Percentiles rank a stretch among this genome's conserved stretches.
These are phyloP conservation scores for Kwoniella shivajii DNA, from an alignment of 1,284 basidiomycete genomes.

Conservation along the genomic window DNA sequence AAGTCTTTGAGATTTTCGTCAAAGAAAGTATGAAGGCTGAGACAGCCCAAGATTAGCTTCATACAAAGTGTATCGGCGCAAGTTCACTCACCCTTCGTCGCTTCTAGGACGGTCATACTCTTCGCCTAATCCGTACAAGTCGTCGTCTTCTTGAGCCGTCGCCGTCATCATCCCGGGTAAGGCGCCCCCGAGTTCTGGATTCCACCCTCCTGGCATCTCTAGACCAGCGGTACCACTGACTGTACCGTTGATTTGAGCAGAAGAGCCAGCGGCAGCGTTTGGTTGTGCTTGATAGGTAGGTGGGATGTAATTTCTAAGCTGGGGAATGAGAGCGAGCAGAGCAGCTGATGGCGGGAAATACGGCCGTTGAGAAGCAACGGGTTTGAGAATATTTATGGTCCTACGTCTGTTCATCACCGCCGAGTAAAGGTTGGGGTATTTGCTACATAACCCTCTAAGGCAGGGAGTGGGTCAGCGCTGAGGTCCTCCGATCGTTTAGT, in stretches of 20 bases:
- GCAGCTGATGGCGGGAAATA: not conserved
- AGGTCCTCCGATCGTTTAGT: no score
- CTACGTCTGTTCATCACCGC: no score
- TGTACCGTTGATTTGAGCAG: not conserved
- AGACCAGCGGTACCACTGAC: not conserved
- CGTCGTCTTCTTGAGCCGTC: not conserved
- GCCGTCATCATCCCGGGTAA: slow-evolving; percentile 6
- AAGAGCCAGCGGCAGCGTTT: not conserved
- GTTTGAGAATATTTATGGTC: no score
- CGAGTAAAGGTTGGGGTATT: no score
- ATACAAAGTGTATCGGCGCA: slow-evolving; percentile 43
- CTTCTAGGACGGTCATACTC: slow-evolving; percentile 23
- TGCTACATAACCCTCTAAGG: no score
- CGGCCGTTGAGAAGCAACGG: no score
- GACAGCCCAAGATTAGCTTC: slow-evolving; percentile 31
- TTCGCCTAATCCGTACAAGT: slow-evolving; percentile 3
- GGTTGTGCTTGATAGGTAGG: not conserved
- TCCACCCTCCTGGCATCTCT: slow-evolving; percentile 7
- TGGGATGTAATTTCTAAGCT: not conserved
- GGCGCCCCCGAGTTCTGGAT: not conserved
- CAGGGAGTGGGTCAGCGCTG: no score
- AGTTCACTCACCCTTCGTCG: slow-evolving; percentile 23
- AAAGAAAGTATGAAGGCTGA: slow-evolving; percentile 43
- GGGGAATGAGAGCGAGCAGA: not conserved
- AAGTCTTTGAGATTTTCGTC: slow-evolving; percentile 44